Conservation (phyloP, 192 early-diverging fungal species). For the Entomortierella parvispora region DNA sequence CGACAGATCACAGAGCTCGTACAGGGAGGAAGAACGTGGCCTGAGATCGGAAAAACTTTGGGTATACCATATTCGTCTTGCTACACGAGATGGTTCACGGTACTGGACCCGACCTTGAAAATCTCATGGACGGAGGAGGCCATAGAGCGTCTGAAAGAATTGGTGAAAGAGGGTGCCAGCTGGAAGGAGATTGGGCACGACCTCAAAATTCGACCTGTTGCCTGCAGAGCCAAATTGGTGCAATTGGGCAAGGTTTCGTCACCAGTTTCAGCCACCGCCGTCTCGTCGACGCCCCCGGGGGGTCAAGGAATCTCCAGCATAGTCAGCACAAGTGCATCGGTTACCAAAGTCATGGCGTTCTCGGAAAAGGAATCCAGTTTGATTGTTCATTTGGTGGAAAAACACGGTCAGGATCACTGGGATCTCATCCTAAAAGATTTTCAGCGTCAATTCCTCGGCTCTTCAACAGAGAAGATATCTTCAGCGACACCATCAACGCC, state of each 20-base stretch:
- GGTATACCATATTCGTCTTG: constrained; percentile 33
- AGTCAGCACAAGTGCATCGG: background rate
- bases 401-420: constrained; percentile 18
- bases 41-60: constrained; percentile 20
- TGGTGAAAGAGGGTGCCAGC: constrained; percentile 8
- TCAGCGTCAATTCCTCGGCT: constrained; percentile 8
- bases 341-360: constrained; percentile 7
- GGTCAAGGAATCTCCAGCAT: background rate
- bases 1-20: constrained; percentile 22
- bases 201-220: constrained; percentile 12
- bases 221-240: constrained; percentile 21
- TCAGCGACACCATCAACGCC: background rate
- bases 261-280: background rate
- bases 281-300: too few species aligned
- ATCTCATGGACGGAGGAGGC: constrained; percentile 8
- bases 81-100: constrained; percentile 22
- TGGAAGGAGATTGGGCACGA: constrained; percentile 33
- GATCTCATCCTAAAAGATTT: constrained; percentile 15
- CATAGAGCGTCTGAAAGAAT: constrained; percentile 6
- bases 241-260: background rate
- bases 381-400: constrained; percentile 13
- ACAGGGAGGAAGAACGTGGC: constrained; percentile 4
- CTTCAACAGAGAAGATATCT: background rate
- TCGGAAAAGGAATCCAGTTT: constrained; percentile 15
- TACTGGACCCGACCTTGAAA: constrained; percentile 19